Percentiles rank a stretch among this genome's conserved stretches.
phyloP scores from a whole-genome alignment of 2,329 filamentous ascomycete species.

The Raffaelea ambrosiae region DNA sequence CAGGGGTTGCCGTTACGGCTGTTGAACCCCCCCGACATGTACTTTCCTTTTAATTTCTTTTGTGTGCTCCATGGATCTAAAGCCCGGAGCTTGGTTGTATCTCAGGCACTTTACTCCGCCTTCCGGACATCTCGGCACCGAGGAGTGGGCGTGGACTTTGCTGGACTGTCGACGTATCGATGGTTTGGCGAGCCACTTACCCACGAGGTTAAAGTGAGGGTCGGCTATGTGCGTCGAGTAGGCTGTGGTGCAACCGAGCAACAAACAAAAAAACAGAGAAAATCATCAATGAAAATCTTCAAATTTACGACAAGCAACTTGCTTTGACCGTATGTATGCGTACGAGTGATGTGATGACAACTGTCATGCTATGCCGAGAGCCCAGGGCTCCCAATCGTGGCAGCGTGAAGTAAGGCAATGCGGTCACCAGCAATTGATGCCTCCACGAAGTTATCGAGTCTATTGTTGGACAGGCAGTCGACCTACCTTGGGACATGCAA shows the following conservation, averaged over 20 bases:
- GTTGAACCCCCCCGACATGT: constrained; percentile 22
- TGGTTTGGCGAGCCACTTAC: constrained; percentile 20
- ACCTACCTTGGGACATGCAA: too few relatives aligned
- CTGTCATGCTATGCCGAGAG: too few relatives aligned
- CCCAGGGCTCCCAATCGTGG: too few relatives aligned
- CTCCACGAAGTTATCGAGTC: too few relatives aligned
- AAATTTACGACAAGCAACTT: too few relatives aligned
- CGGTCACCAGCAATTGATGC: too few relatives aligned
- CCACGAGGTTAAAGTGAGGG: constrained; percentile 67
- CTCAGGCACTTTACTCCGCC: constrained; percentile 52
- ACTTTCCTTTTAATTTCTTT: constrained; percentile 24
- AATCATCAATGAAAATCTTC: constrained; percentile 6
- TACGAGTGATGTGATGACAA: too few relatives aligned
- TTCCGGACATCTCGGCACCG: constrained; percentile 53
- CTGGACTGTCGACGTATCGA: constrained; percentile 25
- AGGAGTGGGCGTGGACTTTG: constrained; percentile 43
- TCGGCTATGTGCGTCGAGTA: constrained; percentile 55
- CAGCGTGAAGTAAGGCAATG: too few relatives aligned
- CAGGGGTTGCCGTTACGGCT: too few relatives aligned
- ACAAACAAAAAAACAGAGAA: constrained; percentile 16
- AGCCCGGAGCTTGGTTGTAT: constrained; percentile 20
- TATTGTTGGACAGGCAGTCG: too few relatives aligned
- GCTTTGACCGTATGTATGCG: too few relatives aligned
- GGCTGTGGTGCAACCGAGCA: constrained; percentile 20
- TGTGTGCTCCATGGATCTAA: background rate